Evolutionary conservation across 257 asterid species (phyloP).

Genomic region (Ophiorrhiza pumila): DNA sequence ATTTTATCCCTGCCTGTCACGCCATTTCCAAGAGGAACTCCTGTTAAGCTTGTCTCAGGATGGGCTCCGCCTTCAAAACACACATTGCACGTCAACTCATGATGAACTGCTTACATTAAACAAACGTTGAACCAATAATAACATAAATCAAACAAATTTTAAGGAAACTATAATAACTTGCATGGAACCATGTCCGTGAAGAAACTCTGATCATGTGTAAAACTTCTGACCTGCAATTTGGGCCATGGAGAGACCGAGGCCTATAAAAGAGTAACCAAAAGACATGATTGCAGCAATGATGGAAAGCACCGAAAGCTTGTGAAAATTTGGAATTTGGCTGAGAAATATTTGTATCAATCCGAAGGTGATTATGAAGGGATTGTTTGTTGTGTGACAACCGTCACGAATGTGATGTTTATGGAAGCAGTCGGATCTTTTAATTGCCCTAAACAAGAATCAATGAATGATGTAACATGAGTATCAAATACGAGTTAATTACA

Average conservation of each 20-base stretch:
- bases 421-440: constrained; percentile 34
- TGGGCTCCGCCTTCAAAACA: constrained; percentile 23
- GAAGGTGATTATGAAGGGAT: constrained; percentile 23
- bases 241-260: constrained; percentile 33
- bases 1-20: constrained; percentile 43
- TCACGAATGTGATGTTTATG: constrained; percentile 18
- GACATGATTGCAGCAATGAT: constrained; percentile 41
- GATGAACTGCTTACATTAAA: too few relatives aligned
- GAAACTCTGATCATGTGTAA: too few relatives aligned
- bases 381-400: constrained; percentile 27
- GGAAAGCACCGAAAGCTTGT: constrained; percentile 31
- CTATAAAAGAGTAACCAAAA: constrained; percentile 31
- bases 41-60: constrained; percentile 44
- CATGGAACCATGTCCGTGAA: too few relatives aligned
- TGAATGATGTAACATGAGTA: background rate
- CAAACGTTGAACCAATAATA: too few relatives aligned
- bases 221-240: constrained; percentile 23
- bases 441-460: constrained; percentile 17
- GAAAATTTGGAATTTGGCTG: constrained; percentile 36
- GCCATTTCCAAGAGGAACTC: constrained; percentile 37
- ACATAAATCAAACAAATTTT: background rate
- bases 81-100: background rate
- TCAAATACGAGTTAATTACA: background rate
- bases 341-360: constrained; percentile 26
- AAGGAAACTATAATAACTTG: too few relatives aligned